These are phyloP conservation scores for Fusarium mexicanum DNA, from an alignment of 2,329 filamentous ascomycete genomes.

Conservation along the genomic window DNA sequence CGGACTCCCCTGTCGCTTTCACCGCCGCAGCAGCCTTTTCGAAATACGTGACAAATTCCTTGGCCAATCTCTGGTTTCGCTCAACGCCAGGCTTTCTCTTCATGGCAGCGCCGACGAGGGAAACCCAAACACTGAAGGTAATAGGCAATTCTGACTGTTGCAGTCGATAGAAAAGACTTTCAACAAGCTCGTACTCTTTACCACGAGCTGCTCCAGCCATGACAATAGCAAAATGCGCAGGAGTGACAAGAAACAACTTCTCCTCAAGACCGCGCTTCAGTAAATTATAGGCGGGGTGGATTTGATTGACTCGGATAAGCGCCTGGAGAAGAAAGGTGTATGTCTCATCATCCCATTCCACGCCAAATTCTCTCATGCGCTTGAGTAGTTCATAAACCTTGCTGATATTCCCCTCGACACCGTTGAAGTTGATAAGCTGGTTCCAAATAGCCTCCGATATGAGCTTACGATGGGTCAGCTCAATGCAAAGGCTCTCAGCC, in stretches of 20 bases:
- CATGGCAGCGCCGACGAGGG: conserved; percentile 51
- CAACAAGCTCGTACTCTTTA: conserved; percentile 54
- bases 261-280: conserved; percentile 56
- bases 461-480: conserved; percentile 62
- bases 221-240: conserved; percentile 62
- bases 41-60: conserved; percentile 46
- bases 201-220: conserved; percentile 62
- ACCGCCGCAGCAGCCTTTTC: conserved; percentile 32
- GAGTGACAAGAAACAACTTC: conserved; percentile 56
- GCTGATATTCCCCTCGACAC: conserved; percentile 65
- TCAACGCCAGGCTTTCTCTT: conserved; percentile 35
- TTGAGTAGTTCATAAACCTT: conserved; percentile 59
- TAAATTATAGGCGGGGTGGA: conserved; percentile 60
- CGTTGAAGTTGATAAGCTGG: conserved; percentile 75
- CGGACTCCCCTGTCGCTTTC: background rate
- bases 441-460: conserved; percentile 78
- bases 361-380: conserved; percentile 57
- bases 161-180: conserved; percentile 56
- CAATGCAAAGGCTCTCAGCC: conserved; percentile 54
- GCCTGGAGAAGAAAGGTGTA: conserved; percentile 61
- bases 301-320: conserved; percentile 59
- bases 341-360: conserved; percentile 61
- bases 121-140: conserved; percentile 55
- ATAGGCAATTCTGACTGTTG: conserved; percentile 52
- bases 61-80: conserved; percentile 40